Evolutionary conservation across 1,284 basidiomycete genomes (phyloP).

Genomic region (Heterobasidion occidentale): DNA sequence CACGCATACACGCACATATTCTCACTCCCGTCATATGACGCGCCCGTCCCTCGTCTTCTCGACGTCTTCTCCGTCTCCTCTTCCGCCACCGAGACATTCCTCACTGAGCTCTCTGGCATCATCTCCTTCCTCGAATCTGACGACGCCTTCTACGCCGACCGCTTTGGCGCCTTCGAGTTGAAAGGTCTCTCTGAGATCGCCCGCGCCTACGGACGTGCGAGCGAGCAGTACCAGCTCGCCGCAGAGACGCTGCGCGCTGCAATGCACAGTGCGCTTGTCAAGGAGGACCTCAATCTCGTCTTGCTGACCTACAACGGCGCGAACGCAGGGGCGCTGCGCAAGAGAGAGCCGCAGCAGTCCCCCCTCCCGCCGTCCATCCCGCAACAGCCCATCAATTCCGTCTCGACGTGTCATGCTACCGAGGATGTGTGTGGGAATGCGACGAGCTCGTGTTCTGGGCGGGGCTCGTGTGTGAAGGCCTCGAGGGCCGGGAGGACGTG

Average conservation of each 20-base stretch:
- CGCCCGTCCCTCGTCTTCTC: conserved; percentile 26
- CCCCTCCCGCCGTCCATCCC: conserved; percentile 43
- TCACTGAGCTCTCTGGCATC: conserved; percentile 35
- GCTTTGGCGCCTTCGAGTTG: conserved; percentile 58
- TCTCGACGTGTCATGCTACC: conserved; percentile 58
- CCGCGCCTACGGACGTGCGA: conserved; percentile 35
- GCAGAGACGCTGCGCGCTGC: conserved; percentile 33
- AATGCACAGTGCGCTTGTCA: conserved; percentile 31
- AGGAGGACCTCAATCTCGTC: conserved; percentile 38
- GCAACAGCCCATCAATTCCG: conserved; percentile 47
- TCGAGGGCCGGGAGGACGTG: conserved; percentile 60
- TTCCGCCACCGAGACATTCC: conserved; percentile 29
- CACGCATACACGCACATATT: conserved; percentile 50
- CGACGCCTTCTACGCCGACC: conserved; percentile 25
- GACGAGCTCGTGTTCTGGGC: conserved; percentile 62
- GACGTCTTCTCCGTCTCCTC: conserved; percentile 33
- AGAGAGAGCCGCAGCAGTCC: conserved; percentile 32
- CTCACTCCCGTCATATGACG: conserved; percentile 17
- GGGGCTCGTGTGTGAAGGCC: conserved; percentile 56
- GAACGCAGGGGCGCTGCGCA: not conserved
- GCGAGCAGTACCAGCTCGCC: conserved; percentile 46
- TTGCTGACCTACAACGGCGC: conserved; percentile 30
- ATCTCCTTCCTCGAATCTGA: conserved; percentile 41
- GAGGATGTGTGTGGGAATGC: conserved; percentile 48
- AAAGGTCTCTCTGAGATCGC: conserved; percentile 41